Conservation (phyloP, 169 alveolate genomes). For the Miamiensis avidus region DNA sequence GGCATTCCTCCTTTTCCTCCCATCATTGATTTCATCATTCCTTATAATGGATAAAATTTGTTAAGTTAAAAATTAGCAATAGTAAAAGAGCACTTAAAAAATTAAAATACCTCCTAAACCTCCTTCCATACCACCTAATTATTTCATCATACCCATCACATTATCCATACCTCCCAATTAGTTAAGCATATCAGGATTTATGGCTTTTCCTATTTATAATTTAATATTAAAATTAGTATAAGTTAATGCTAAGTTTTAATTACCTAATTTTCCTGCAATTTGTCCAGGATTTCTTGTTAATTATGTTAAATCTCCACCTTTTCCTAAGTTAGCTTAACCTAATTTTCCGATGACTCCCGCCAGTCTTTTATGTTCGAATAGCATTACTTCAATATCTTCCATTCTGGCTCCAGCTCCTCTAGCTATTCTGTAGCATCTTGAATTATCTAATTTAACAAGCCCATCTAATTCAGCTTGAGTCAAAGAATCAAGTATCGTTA, state of each 20-base stretch:
- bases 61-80: neutral
- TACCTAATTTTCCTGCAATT: slow-evolving; percentile 92
- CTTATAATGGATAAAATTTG: neutral
- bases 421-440: slow-evolving; percentile 94
- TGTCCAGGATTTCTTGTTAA: slow-evolving; percentile 95
- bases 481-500: slow-evolving; percentile 97
- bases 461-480: slow-evolving; percentile 95
- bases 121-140: slow-evolving; percentile 67
- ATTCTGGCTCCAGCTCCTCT: slow-evolving; percentile 95
- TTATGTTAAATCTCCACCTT: slow-evolving; percentile 86
- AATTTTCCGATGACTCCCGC: slow-evolving; percentile 96
- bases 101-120: slow-evolving; percentile 27
- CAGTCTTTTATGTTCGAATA: slow-evolving; percentile 95
- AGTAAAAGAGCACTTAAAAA: neutral
- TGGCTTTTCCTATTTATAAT: neutral
- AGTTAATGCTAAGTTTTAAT: neutral
- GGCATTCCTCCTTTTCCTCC: neutral
- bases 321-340: slow-evolving; percentile 95
- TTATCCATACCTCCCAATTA: slow-evolving; percentile 75
- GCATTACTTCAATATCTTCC: slow-evolving; percentile 89
- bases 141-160: slow-evolving; percentile 77
- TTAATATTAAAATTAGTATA: no score
- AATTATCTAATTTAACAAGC: slow-evolving; percentile 86
- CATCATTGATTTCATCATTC: slow-evolving; percentile 34
- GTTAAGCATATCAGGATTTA: neutral